These are phyloP conservation scores for Xylariaceae sp. DNA, from an alignment of 2,329 filamentous ascomycete species.

Conservation along the genomic window DNA sequence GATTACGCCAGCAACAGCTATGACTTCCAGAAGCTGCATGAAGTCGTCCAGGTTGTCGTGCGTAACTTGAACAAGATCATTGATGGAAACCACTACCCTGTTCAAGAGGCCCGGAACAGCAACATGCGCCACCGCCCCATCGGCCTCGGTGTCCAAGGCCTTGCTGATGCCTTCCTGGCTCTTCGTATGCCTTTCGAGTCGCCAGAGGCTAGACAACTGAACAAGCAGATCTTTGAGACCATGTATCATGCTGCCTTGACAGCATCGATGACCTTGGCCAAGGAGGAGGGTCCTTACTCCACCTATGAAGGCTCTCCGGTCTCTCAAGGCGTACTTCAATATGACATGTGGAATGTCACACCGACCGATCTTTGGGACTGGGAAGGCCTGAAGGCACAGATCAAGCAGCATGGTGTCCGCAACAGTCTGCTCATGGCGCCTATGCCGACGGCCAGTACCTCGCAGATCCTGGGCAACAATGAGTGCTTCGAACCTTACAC, in stretches of 20 bases:
- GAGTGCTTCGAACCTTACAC: conserved; percentile 99
- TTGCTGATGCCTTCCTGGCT: conserved; percentile 95
- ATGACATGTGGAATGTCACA: conserved; percentile 96
- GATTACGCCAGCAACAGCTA: conserved; percentile 79
- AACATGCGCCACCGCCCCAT: conserved; percentile 97
- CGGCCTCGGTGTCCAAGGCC: conserved; percentile 92
- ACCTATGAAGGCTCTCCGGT: conserved; percentile 91
- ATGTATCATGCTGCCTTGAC: conserved; percentile 96
- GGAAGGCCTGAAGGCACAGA: conserved; percentile 78
- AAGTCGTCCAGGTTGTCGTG: conserved; percentile 85
- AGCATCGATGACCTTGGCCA: conserved; percentile 78
- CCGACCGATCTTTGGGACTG: conserved; percentile 96
- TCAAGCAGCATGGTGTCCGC: conserved; percentile 86
- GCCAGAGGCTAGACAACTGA: conserved; percentile 83
- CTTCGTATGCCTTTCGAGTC: conserved; percentile 97
- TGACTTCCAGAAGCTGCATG: conserved; percentile 94
- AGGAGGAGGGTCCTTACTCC: conserved; percentile 74
- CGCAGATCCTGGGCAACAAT: conserved; percentile 97
- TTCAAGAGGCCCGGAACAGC: conserved; percentile 85
- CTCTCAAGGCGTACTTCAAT: conserved; percentile 92
- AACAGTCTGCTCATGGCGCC: conserved; percentile 93
- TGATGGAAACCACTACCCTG: conserved; percentile 97
- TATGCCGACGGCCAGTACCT: conserved; percentile 96
- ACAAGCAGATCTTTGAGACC: conserved; percentile 98
- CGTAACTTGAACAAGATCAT: conserved; percentile 98